Percentiles rank a stretch among this genome's conserved stretches.
Evolutionary conservation across 2,329 filamentous ascomycete genomes (phyloP).

Genomic region (Aspergillus fructus): DNA sequence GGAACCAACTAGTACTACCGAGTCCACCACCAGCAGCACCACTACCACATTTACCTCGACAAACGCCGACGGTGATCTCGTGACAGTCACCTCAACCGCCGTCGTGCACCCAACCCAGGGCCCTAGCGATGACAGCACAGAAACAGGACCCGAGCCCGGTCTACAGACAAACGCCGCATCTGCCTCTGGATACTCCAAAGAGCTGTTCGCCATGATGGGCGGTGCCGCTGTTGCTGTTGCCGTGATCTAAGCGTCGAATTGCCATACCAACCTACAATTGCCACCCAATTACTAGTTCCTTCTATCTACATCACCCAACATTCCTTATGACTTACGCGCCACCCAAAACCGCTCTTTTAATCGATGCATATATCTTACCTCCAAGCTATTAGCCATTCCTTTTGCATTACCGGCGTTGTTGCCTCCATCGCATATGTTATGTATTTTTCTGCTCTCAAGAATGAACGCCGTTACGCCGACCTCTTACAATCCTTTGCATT

Average conservation of each 20-base stretch:
- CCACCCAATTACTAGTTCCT: neutral
- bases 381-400: neutral
- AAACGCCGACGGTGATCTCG: constrained; percentile 40
- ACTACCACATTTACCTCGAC: constrained; percentile 45
- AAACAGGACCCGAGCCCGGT: constrained; percentile 31
- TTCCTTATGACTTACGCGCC: neutral
- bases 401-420: constrained; percentile 12
- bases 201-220: constrained; percentile 41
- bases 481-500: constrained; percentile 6
- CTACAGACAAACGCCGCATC: constrained; percentile 41
- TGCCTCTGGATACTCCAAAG: constrained; percentile 30
- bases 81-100: constrained; percentile 47
- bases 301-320: neutral
- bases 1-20: constrained; percentile 9
- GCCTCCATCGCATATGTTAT: neutral
- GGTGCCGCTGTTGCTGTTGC: constrained; percentile 42
- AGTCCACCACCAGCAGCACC: constrained; percentile 23
- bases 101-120: constrained; percentile 40
- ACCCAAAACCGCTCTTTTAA: neutral
- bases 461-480: constrained; percentile 4
- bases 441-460: neutral
- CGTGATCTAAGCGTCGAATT: constrained; percentile 29
- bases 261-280: neutral
- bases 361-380: neutral
- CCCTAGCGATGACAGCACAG: constrained; percentile 22